Evolutionary conservation across 208 protist genomes (phyloP).

Genomic region (Hexamita inflata): DNA sequence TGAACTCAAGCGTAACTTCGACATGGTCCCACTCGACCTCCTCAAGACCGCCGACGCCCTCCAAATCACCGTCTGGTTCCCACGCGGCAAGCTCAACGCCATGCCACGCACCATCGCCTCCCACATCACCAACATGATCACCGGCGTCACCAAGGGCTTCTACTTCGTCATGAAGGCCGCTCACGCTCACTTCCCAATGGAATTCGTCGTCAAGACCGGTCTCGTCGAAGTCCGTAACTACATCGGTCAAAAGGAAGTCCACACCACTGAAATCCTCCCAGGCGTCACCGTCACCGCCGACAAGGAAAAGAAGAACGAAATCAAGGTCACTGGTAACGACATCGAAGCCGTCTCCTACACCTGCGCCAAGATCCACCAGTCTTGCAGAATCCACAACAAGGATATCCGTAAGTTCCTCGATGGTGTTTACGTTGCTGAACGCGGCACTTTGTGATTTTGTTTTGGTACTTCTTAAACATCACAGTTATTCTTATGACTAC

Average conservation of each 20-base stretch:
- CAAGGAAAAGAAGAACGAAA: constrained; percentile 84
- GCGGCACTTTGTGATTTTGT: no score
- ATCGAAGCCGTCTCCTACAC: constrained; percentile 64
- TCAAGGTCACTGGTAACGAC: constrained; percentile 80
- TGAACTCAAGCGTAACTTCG: constrained; percentile 69
- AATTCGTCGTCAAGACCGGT: constrained; percentile 62
- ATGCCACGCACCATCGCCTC: constrained; percentile 75
- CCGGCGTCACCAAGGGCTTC: constrained; percentile 91
- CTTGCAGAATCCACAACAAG: constrained; percentile 74
- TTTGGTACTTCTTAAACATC: no score
- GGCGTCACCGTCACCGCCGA: constrained; percentile 65
- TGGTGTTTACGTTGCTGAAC: constrained; percentile 92
- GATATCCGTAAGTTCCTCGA: constrained; percentile 99
- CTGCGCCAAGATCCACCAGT: constrained; percentile 79
- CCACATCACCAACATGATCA: constrained; percentile 95
- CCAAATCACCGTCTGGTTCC: constrained; percentile 77
- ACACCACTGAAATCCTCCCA: constrained; percentile 62
- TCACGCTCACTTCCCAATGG: constrained; percentile 98
- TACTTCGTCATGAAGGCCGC: constrained; percentile 94
- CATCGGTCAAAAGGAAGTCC: constrained; percentile 87
- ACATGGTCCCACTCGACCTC: constrained; percentile 71
- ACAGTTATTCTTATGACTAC: no score
- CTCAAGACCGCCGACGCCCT: constrained; percentile 50
- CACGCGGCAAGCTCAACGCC: constrained; percentile 70
- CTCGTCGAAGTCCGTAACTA: constrained; percentile 94